Conservation (phyloP, 1,284 basidiomycete genomes). For the Cutaneotrichosporon cyanovorans region DNA sequence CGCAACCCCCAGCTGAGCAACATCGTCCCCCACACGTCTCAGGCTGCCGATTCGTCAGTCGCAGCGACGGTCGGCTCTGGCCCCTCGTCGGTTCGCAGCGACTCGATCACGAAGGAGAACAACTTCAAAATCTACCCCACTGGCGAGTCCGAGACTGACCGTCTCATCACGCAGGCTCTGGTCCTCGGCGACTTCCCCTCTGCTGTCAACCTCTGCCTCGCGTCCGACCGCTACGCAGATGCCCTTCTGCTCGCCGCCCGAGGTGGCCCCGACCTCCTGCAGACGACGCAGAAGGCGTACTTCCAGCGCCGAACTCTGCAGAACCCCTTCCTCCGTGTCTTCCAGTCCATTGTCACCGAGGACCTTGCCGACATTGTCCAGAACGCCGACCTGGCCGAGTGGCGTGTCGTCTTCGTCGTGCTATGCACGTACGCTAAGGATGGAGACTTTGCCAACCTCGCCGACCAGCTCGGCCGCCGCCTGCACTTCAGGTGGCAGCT, state of each 20-base stretch:
- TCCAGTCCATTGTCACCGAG: constrained; percentile 90
- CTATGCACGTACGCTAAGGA: constrained; percentile 85
- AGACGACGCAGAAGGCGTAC: constrained; percentile 85
- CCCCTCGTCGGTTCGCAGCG: constrained; percentile 73
- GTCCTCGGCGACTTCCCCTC: constrained; percentile 91
- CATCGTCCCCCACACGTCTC: constrained; percentile 69
- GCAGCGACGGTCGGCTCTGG: constrained; percentile 83
- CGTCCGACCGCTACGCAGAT: constrained; percentile 84
- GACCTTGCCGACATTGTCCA: constrained; percentile 90
- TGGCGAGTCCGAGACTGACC: constrained; percentile 81
- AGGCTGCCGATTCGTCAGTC: constrained; percentile 73
- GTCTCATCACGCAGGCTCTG: constrained; percentile 82
- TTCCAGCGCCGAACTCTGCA: constrained; percentile 72
- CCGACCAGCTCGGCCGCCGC: constrained; percentile 85
- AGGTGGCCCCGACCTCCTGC: constrained; percentile 81
- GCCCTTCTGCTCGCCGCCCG: constrained; percentile 88
- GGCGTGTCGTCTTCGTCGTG: constrained; percentile 96
- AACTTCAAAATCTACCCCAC: constrained; percentile 87
- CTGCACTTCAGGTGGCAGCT: constrained; percentile 73
- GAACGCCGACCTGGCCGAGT: constrained; percentile 88
- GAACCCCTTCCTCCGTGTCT: constrained; percentile 83
- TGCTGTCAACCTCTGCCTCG: constrained; percentile 85
- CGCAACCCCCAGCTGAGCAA: constrained; percentile 55
- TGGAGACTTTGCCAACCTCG: constrained; percentile 76
- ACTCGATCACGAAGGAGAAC: constrained; percentile 53